A percentile compares a stretch with the other conserved stretches of the same genome.
Evolutionary conservation across 1,284 basidiomycete species (phyloP).

Genomic region (Sanghuangporus sanghuang): DNA sequence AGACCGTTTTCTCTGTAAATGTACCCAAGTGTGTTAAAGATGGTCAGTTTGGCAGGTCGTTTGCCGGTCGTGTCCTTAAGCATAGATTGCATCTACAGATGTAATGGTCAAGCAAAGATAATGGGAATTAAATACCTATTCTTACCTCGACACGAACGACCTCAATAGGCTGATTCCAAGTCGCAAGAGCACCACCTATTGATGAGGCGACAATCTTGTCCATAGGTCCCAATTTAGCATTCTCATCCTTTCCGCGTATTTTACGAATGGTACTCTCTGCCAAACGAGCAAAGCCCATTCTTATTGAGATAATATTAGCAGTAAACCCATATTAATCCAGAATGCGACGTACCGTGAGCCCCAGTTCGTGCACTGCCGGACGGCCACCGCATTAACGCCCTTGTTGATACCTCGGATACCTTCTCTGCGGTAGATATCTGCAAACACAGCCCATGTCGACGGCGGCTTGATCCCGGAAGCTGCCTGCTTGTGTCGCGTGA

Average conservation of each 20-base stretch:
- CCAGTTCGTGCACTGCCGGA: conserved; percentile 99
- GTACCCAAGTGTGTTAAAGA: conserved; percentile 85
- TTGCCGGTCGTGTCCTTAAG: conserved; percentile 73
- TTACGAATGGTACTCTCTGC: conserved; percentile 82
- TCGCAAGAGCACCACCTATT: conserved; percentile 92
- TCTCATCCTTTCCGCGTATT: conserved; percentile 70
- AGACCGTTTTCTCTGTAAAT: conserved; percentile 97
- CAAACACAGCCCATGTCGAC: conserved; percentile 93
- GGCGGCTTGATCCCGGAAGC: conserved; percentile 85
- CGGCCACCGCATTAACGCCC: conserved; percentile 97
- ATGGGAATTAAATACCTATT: conserved; percentile 2
- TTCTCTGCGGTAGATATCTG: conserved; percentile 90
- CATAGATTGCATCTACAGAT: conserved; percentile 93
- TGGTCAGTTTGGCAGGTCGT: conserved; percentile 87
- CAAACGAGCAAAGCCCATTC: conserved; percentile 95
- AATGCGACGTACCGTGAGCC: conserved; percentile 73
- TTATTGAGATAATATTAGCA: conserved; percentile 26
- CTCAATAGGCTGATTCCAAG: conserved; percentile 99
- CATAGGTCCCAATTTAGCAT: conserved; percentile 67
- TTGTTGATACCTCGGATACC: conserved; percentile 98
- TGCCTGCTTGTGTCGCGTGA: conserved; percentile 96
- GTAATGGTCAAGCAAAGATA: conserved; percentile 1
- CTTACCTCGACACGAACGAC: conserved; percentile 86
- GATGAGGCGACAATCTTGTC: conserved; percentile 93
- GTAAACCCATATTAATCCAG: background rate